phyloP scores from a whole-genome alignment of 129 eudicot species.

The Flaveria robusta region DNA sequence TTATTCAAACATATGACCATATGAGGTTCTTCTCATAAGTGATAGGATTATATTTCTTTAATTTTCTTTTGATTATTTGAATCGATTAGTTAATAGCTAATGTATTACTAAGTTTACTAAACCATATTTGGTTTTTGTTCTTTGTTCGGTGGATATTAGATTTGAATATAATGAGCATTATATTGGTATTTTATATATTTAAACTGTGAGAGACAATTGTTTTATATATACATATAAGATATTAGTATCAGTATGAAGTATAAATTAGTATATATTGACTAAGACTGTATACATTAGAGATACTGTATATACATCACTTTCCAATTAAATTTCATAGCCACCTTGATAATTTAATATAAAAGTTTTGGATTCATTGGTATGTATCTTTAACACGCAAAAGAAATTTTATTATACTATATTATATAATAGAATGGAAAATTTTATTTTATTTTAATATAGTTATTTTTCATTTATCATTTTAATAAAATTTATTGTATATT shows the following conservation, averaged over 20 bases:
- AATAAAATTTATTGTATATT: too few relatives aligned
- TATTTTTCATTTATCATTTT: not conserved
- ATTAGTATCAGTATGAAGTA: too few relatives aligned
- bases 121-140: not conserved
- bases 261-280: conserved; percentile 5
- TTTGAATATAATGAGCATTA: not conserved
- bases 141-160: not conserved
- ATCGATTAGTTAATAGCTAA: not conserved
- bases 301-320: conserved; percentile 19
- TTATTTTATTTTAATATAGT: not conserved
- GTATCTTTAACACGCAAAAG: conserved; percentile 28
- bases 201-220: not conserved
- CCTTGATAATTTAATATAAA: not conserved
- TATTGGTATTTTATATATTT: not conserved
- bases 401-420: conserved; percentile 6
- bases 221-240: conserved; percentile 1
- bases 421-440: not conserved
- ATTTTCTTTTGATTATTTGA: not conserved
- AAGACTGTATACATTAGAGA: not conserved
- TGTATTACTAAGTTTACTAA: not conserved
- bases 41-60: not conserved
- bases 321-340: not conserved
- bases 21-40: conserved; percentile 1
- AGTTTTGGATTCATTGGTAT: conserved; percentile 24
- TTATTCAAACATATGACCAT: conserved; percentile 24